Percentiles rank a stretch among this genome's conserved stretches.
These are phyloP conservation scores for Xylariaceae sp. DNA, from an alignment of 2,329 filamentous ascomycete species.

Conservation along the genomic window DNA sequence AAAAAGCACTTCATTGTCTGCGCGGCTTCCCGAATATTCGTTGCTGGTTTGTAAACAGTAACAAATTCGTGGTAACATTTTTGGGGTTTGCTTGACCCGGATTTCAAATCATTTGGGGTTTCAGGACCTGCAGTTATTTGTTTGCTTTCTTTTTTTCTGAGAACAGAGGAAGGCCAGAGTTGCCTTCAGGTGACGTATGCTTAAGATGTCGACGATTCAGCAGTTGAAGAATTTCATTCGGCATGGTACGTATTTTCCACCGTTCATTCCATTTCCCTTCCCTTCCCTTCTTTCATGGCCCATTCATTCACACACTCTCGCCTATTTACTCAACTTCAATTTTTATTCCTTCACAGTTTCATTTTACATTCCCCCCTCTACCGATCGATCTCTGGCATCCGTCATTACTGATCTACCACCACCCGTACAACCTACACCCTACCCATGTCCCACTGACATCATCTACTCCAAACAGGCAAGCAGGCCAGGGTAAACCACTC, in stretches of 20 bases:
- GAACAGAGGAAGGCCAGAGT: slow-evolving; percentile 13
- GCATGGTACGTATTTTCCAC: slow-evolving; percentile 62
- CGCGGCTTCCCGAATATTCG: background rate
- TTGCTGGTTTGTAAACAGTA: background rate
- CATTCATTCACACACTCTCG: background rate
- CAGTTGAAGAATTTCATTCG: slow-evolving; percentile 98
- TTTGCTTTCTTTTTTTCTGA: slow-evolving; percentile 14
- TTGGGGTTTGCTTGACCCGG: slow-evolving; percentile 16
- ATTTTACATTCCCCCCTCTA: background rate
- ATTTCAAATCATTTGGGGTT: slow-evolving; percentile 14
- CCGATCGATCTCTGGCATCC: slow-evolving; percentile 1
- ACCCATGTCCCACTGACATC: slow-evolving; percentile 39
- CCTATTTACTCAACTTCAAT: background rate
- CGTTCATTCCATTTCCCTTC: slow-evolving; percentile 1
- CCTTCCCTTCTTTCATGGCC: slow-evolving; percentile 2
- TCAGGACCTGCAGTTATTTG: slow-evolving; percentile 4
- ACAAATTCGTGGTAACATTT: slow-evolving; percentile 2
- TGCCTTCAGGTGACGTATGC: slow-evolving; percentile 29
- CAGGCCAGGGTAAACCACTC: slow-evolving; percentile 73
- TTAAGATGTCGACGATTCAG: slow-evolving; percentile 74
- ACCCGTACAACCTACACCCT: slow-evolving; percentile 12
- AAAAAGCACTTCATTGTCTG: background rate
- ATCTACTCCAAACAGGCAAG: slow-evolving; percentile 62
- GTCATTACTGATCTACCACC: slow-evolving; percentile 4
- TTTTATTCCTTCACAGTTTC: background rate